phyloP scores from a whole-genome alignment of 306 rosid species.

The Malus asiatica region DNA sequence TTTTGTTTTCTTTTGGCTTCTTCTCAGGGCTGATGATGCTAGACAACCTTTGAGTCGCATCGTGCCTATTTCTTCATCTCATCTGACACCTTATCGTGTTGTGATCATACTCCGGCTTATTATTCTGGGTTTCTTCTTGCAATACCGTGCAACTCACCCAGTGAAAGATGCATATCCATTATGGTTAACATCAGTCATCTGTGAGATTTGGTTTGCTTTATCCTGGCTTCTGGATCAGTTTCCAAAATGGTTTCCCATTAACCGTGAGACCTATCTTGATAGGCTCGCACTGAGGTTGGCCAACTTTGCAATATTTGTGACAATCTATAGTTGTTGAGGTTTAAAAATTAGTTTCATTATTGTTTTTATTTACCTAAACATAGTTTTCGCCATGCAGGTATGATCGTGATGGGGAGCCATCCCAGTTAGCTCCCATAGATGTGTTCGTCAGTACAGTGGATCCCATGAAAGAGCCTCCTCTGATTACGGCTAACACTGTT shows the following conservation, averaged over 20 bases:
- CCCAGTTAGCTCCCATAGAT: constrained; percentile 91
- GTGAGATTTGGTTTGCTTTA: constrained; percentile 98
- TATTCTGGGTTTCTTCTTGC: constrained; percentile 87
- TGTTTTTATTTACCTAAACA: constrained; percentile 10
- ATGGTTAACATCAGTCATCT: constrained; percentile 92
- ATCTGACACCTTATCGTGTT: constrained; percentile 86
- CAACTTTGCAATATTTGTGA: background rate
- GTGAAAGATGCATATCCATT: constrained; percentile 88
- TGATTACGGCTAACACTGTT: constrained; percentile 95
- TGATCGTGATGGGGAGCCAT: constrained; percentile 96
- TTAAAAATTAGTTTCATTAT: background rate
- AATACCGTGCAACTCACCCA: constrained; percentile 94
- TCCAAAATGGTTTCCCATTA: constrained; percentile 91
- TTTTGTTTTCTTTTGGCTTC: constrained; percentile 5
- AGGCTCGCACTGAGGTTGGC: constrained; percentile 77
- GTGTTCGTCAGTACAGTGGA: constrained; percentile 97
- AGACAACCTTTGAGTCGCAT: constrained; percentile 93
- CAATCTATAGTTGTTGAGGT: background rate
- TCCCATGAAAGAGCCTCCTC: constrained; percentile 99
- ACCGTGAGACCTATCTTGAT: constrained; percentile 94
- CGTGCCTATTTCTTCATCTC: constrained; percentile 82
- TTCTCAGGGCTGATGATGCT: constrained; percentile 88
- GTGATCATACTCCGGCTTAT: constrained; percentile 90
- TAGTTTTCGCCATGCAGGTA: constrained; percentile 44
- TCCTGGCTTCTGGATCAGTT: constrained; percentile 99